Base-by-base conservation (phyloP, 2,329 filamentous ascomycete genomes). In the Cladosporium sp. region DNA sequence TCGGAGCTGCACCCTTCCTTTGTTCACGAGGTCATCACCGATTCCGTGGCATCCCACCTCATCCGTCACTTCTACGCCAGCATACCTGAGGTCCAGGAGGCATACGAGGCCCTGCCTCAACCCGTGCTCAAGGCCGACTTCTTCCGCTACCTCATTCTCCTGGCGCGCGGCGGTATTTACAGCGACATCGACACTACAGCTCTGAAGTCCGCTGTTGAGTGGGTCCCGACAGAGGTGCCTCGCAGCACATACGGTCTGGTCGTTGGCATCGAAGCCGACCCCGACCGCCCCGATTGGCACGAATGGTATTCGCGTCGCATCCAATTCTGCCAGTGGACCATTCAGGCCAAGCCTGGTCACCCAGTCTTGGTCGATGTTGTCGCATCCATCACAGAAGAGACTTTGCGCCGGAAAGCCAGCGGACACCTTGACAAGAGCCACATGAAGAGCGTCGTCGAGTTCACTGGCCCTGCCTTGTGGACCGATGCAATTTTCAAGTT, bases 281-380 rank as follows among this genome's bases (percentile, higher is more conserved):
- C 95, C 0, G 93, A 98, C 78, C 88, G 95, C 57, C 86, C 87
- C 3, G 95, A 99, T 77, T 99, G 95, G 95, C 85, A 88, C 40
- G 83, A 97, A 1, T 98, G 94, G 95, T 99, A 98, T 82, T 95
- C 92, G 69, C 90, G 95, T 67, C 88, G 94, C 69, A 93, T 99
- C 67, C 95, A 98, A 77, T 98, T 99, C 79, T 99, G 95, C 80
- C 95, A 99, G 78, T 99, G 95, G 95, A 99, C 95, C 1, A 97
- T 99, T 69, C 94, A 98, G 79, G 83, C 91, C 65, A 99, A 99
- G 79, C 91, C 94, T 0, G 95, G 95, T 12, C 95, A 99, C 77
- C 95, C 95, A 0, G 88, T 97, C 14, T 85, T 99, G 66, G 88
- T 93, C 68, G 92, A 97, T 67, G 87, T 97, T 67, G 92, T 99